A percentile compares a stretch with the other conserved stretches of the same genome.
Evolutionary conservation across 1,284 basidiomycete genomes (phyloP).

Genomic region (Sphaerobolus stellatus): DNA sequence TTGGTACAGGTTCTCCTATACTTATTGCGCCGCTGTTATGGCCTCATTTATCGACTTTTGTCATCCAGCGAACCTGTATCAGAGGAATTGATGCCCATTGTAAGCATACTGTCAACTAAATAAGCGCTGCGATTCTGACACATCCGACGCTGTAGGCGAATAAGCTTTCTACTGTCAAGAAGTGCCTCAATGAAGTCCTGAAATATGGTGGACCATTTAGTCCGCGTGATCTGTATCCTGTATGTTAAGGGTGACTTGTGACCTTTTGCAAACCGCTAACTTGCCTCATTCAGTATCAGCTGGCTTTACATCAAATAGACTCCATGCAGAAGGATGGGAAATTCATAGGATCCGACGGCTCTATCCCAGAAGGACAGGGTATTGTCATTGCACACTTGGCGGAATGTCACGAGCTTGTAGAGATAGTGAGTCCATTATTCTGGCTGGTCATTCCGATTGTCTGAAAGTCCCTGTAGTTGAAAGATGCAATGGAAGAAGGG

Average conservation of each 20-base stretch:
- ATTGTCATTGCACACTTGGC: conserved; percentile 95
- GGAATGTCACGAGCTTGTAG: conserved; percentile 93
- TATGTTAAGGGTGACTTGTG: conserved; percentile 37
- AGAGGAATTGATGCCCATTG: conserved; percentile 95
- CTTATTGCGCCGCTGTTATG: conserved; percentile 92
- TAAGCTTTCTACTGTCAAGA: conserved; percentile 91
- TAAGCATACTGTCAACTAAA: conserved; percentile 39
- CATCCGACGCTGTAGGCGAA: conserved; percentile 67
- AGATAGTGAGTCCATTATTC: conserved; percentile 63
- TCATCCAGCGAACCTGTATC: conserved; percentile 99
- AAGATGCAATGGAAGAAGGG: conserved; percentile 73
- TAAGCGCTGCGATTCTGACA: conserved; percentile 16
- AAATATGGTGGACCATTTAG: conserved; percentile 97
- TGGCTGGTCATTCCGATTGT: no score
- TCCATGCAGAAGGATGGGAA: conserved; percentile 90
- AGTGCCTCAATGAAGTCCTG: conserved; percentile 94
- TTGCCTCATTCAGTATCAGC: conserved; percentile 69
- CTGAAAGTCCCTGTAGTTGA: conserved; percentile 49
- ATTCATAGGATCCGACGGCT: conserved; percentile 81
- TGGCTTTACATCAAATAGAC: conserved; percentile 95
- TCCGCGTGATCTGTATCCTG: conserved; percentile 94
- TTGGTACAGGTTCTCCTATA: conserved; percentile 80
- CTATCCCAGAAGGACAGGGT: conserved; percentile 93
- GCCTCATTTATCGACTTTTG: conserved; percentile 90
- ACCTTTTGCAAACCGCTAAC: conserved; percentile 5